Conservation (phyloP, 2,329 filamentous ascomycete species). For the Alternaria sp. region DNA sequence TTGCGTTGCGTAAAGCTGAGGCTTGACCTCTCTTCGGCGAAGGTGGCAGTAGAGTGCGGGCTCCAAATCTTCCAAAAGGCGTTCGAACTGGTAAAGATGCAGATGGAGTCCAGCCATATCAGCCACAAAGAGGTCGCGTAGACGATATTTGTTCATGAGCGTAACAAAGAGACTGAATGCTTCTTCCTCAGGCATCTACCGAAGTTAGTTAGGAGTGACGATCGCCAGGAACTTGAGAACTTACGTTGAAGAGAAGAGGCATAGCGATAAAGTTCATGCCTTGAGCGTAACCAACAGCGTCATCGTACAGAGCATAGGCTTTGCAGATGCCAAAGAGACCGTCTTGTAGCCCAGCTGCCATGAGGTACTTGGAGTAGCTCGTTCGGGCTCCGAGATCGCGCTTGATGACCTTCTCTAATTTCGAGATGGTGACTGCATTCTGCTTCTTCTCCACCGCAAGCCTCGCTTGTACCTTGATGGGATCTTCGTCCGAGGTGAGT, state of each 20-base stretch:
- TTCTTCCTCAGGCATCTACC: slow-evolving; percentile 92
- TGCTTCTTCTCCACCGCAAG: slow-evolving; percentile 73
- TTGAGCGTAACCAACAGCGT: slow-evolving; percentile 93
- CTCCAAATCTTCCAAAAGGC: slow-evolving; percentile 90
- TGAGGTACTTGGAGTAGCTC: slow-evolving; percentile 95
- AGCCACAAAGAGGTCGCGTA: slow-evolving; percentile 90
- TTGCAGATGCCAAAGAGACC: slow-evolving; percentile 96
- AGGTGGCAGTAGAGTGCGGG: slow-evolving; percentile 95
- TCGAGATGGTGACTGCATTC: slow-evolving; percentile 74
- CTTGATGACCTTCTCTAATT: slow-evolving; percentile 89
- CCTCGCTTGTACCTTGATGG: slow-evolving; percentile 69
- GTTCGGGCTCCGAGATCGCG: slow-evolving; percentile 90
- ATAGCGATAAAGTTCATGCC: slow-evolving; percentile 99
- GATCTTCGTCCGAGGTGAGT: slow-evolving; percentile 66
- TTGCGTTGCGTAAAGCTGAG: slow-evolving; percentile 95
- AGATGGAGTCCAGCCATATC: slow-evolving; percentile 97
- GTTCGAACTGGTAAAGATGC: slow-evolving; percentile 92
- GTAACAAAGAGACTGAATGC: slow-evolving; percentile 92
- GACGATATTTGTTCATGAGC: slow-evolving; percentile 94
- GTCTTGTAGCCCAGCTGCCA: slow-evolving; percentile 89
- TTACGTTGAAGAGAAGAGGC: slow-evolving; percentile 92
- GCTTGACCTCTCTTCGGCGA: slow-evolving; percentile 82
- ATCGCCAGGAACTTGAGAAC: no score
- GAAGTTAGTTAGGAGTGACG: no score
- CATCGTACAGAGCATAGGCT: slow-evolving; percentile 94